Percentiles rank a stretch among this genome's conserved stretches.
Evolutionary conservation across 2,329 filamentous ascomycete species (phyloP).

Genomic region (Claviceps pazoutovae): DNA sequence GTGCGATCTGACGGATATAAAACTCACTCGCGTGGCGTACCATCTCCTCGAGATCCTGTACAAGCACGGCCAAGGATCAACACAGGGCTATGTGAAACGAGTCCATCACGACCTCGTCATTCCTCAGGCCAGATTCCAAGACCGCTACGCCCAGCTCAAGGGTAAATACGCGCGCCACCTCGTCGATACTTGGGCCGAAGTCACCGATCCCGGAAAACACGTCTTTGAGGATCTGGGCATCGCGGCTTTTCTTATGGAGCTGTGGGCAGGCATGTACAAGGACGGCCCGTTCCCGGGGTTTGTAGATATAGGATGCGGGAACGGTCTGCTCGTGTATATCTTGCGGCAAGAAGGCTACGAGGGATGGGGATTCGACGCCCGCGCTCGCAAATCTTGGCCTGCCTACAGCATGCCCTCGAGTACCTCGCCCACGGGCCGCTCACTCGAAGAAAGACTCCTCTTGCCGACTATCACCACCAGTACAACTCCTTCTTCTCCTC

Average conservation of each 20-base stretch:
- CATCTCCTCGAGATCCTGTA: conserved; percentile 54
- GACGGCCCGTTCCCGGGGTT: conserved; percentile 60
- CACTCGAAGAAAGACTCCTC: conserved; percentile 33
- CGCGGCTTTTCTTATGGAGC: conserved; percentile 79
- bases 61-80: conserved; percentile 57
- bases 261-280: conserved; percentile 76
- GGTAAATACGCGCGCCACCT: conserved; percentile 59
- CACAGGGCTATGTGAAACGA: conserved; percentile 60
- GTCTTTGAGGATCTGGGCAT: conserved; percentile 92
- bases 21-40: conserved; percentile 52
- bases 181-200: conserved; percentile 68
- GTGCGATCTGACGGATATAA: conserved; percentile 21
- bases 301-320: conserved; percentile 91
- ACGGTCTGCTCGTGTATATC: conserved; percentile 78
- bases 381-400: conserved; percentile 72
- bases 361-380: conserved; percentile 87
- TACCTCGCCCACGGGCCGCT: conserved; percentile 15
- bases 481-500: not conserved
- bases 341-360: conserved; percentile 65
- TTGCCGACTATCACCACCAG: conserved; percentile 27
- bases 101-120: conserved; percentile 74
- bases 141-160: conserved; percentile 72
- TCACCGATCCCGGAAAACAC: conserved; percentile 78
- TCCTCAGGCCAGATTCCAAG: conserved; percentile 62
- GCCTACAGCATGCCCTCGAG: conserved; percentile 39